phyloP scores from a whole-genome alignment of 345 rosid species.

The Eucalyptus marginata region DNA sequence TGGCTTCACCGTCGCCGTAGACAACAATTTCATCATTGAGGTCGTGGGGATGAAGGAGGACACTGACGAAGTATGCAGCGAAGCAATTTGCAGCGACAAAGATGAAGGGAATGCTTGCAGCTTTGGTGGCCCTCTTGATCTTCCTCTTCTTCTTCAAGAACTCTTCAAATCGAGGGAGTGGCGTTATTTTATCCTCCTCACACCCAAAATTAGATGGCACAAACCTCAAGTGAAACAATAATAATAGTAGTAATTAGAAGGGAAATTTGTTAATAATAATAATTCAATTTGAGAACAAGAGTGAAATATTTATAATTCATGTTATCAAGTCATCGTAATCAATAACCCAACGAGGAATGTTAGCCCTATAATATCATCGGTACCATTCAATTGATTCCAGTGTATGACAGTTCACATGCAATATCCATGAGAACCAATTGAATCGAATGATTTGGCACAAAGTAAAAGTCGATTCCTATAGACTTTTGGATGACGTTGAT shows the following conservation, averaged over 20 bases:
- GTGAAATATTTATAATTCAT: neutral
- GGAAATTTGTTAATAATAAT: neutral
- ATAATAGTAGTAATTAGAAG: neutral
- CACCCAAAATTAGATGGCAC: conserved; percentile 36
- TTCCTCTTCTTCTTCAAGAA: conserved; percentile 17
- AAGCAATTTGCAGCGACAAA: conserved; percentile 20
- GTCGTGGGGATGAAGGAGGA: conserved; percentile 14
- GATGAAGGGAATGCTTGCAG: conserved; percentile 24
- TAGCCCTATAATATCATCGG: neutral
- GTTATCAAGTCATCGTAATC: neutral
- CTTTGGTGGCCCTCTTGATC: conserved; percentile 27
- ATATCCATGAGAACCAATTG: neutral
- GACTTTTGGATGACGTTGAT: neutral
- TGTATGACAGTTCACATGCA: neutral
- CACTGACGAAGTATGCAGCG: conserved; percentile 23
- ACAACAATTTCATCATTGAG: neutral
- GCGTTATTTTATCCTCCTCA: conserved; percentile 16
- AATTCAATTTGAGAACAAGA: no score
- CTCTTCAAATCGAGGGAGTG: conserved; percentile 27
- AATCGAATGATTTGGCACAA: neutral
- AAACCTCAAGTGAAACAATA: conserved; percentile 12
- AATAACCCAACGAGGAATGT: neutral
- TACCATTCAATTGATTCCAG: neutral
- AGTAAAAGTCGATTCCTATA: neutral
- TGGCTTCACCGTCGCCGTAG: conserved; percentile 28